These are phyloP conservation scores for Powellomyces hirtus DNA, from an alignment of 192 early-diverging fungal species.

Conservation along the genomic window DNA sequence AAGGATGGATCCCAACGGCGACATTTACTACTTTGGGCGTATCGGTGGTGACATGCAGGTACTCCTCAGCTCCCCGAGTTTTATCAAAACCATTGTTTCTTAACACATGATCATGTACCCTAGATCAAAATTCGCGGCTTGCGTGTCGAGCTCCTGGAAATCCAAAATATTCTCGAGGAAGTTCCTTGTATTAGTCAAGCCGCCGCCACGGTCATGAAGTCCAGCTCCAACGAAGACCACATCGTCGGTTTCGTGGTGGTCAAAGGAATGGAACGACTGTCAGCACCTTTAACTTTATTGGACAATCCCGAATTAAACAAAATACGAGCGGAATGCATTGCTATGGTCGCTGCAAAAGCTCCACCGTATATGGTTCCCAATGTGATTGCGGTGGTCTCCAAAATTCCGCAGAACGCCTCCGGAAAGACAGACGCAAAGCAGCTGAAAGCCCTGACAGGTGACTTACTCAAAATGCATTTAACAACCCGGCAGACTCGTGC, in stretches of 20 bases:
- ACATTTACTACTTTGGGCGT: conserved; percentile 4
- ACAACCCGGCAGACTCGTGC: no score
- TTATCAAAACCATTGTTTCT: no score
- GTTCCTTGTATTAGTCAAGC: background rate
- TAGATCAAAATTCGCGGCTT: conserved; percentile 24
- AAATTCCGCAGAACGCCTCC: conserved; percentile 34
- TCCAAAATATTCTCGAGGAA: background rate
- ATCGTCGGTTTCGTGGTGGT: background rate
- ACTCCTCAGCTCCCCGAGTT: no score
- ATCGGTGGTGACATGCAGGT: no score
- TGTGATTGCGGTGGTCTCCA: conserved; percentile 5
- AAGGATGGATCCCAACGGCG: background rate
- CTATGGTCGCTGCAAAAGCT: background rate
- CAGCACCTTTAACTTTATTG: background rate
- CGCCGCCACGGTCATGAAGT: no score
- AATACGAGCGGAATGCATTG: no score
- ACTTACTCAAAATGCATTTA: no score
- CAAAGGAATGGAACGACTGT: background rate
- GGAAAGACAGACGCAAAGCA: conserved; percentile 19
- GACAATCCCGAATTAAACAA: no score
- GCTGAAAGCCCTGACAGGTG: background rate
- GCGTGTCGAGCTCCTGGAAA: conserved; percentile 29
- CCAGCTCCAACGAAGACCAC: background rate
- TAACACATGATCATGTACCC: no score
- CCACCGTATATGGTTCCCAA: conserved; percentile 40